A percentile compares a stretch with the other conserved stretches of the same genome.
Evolutionary conservation across 2,329 filamentous ascomycete genomes (phyloP).

Genomic region (Penicillium thymicola): DNA sequence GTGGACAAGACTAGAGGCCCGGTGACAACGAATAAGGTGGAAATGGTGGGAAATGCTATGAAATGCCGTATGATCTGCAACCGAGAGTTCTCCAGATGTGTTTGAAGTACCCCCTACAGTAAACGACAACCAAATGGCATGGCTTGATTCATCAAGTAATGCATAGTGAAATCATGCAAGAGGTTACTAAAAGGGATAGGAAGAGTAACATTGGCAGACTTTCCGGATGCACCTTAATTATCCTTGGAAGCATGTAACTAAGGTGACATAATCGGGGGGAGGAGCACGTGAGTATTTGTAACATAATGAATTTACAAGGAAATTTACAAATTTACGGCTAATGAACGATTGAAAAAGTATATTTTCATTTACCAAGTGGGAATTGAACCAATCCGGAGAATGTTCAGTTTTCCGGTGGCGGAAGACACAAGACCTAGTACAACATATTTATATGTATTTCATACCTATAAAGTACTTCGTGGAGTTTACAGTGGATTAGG

Average conservation of each 20-base stretch:
- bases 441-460: neutral
- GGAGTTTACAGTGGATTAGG: neutral
- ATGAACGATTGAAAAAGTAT: neutral
- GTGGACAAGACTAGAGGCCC: slow-evolving; percentile 1
- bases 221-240: slow-evolving; percentile 17
- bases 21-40: neutral
- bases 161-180: slow-evolving; percentile 3
- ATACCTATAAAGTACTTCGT: neutral
- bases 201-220: slow-evolving; percentile 3
- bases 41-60: neutral
- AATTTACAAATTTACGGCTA: neutral
- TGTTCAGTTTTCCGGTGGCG: slow-evolving; percentile 3
- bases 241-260: slow-evolving; percentile 6
- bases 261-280: slow-evolving; percentile 21
- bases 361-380: neutral
- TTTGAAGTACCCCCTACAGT: neutral
- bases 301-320: neutral
- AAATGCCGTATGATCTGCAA: slow-evolving; percentile 9
- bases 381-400: slow-evolving; percentile 1
- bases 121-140: neutral
- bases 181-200: neutral
- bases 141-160: neutral
- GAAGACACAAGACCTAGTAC: neutral
- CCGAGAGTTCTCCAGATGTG: neutral
- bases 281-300: slow-evolving; percentile 1